Conservation (phyloP, 495 filamentous ascomycete species). For the Penicillium steckii region DNA sequence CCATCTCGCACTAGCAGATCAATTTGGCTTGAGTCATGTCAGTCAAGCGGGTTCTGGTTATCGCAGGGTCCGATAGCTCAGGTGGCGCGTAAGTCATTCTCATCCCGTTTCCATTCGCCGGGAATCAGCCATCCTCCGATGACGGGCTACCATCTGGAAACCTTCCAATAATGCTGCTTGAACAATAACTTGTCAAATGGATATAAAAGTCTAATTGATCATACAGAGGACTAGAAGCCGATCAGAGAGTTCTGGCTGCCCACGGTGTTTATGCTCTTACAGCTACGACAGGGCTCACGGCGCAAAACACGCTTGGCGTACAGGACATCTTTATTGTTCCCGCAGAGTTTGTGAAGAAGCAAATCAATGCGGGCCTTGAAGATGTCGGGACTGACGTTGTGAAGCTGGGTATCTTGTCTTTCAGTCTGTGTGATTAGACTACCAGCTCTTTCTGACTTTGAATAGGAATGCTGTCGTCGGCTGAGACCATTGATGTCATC, state of each 20-base stretch:
- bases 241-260: constrained; percentile 90
- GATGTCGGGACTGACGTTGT: constrained; percentile 89
- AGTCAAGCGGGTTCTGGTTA: constrained; percentile 64
- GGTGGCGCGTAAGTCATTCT: constrained; percentile 72
- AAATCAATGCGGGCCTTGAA: constrained; percentile 77
- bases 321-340: constrained; percentile 78
- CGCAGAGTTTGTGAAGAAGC: constrained; percentile 72
- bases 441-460: background rate
- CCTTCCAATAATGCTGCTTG: background rate
- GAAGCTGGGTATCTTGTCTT: constrained; percentile 69
- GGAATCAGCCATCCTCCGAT: background rate
- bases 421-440: background rate
- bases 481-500: constrained; percentile 71
- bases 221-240: constrained; percentile 86
- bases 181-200: background rate
- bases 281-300: constrained; percentile 91
- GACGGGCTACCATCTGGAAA: background rate
- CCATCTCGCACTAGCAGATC: background rate
- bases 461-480: constrained; percentile 85
- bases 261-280: constrained; percentile 95
- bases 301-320: constrained; percentile 89
- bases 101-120: constrained; percentile 7
- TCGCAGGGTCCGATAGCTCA: constrained; percentile 84
- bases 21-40: constrained; percentile 33
- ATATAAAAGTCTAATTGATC: constrained; percentile 3